Evolutionary conservation across 225 moss, liverwort and hornwort genomes (phyloP).

Genomic region (Pseudisothecium myosuroides): DNA sequence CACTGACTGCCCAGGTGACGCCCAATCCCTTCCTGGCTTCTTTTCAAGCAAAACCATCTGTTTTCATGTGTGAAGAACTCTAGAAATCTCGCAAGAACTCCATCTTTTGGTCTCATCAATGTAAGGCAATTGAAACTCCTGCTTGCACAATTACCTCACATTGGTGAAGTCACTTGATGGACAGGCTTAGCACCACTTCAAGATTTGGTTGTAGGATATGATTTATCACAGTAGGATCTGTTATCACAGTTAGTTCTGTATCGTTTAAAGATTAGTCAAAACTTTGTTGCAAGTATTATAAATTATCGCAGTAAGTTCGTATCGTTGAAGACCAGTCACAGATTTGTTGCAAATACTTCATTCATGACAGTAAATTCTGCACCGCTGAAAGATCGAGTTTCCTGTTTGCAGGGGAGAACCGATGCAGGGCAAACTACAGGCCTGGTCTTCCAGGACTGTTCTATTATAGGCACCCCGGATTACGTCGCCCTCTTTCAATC

Average conservation of each 20-base stretch:
- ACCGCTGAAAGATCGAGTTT: background rate
- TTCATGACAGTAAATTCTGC: background rate
- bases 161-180: background rate
- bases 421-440: constrained; percentile 46
- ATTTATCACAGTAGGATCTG: too few relatives aligned
- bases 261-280: background rate
- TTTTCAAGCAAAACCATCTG: too few relatives aligned
- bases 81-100: too few relatives aligned
- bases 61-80: background rate
- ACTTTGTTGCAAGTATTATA: background rate
- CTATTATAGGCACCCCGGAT: constrained; percentile 21
- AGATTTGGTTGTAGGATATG: too few relatives aligned
- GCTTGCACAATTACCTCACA: background rate
- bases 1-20: constrained; percentile 38
- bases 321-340: background rate
- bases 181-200: background rate
- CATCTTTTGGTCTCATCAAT: background rate
- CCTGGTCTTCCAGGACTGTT: constrained; percentile 40
- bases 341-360: background rate
- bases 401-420: constrained; percentile 21
- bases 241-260: background rate
- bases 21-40: background rate
- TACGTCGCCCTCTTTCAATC: constrained; percentile 24
- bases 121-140: background rate
- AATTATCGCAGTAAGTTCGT: background rate